Evolutionary conservation across 2,329 filamentous ascomycete species (phyloP).

Genomic region (Xylariaceae sp.): DNA sequence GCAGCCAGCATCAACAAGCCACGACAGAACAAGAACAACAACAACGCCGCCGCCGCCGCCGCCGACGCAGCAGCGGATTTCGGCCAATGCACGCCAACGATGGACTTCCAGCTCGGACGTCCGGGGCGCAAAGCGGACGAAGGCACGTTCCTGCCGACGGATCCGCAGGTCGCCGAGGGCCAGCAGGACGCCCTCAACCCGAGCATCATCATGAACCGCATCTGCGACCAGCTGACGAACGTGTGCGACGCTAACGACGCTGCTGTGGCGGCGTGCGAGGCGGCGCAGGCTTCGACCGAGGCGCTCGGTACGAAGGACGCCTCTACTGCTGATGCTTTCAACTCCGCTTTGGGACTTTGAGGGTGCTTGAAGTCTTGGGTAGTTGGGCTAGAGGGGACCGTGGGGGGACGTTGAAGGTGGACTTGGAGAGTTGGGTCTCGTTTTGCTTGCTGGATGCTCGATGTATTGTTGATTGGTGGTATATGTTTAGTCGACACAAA

Average conservation of each 20-base stretch:
- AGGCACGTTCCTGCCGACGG: conserved; percentile 65
- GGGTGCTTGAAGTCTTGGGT: too few species aligned
- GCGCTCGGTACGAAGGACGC: conserved; percentile 56
- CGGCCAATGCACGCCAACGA: conserved; percentile 56
- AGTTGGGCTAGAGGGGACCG: too few species aligned
- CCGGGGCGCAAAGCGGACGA: conserved; percentile 56
- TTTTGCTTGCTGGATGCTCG: too few species aligned
- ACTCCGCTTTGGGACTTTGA: conserved; percentile 49
- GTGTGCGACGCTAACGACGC: conserved; percentile 64
- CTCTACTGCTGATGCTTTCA: conserved; percentile 57
- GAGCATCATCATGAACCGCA: conserved; percentile 68
- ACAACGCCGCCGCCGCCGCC: conserved; percentile 32
- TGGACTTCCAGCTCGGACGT: conserved; percentile 63
- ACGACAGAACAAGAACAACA: conserved; percentile 27
- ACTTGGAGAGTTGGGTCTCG: too few species aligned
- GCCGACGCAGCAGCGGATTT: conserved; percentile 51
- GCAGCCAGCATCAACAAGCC: conserved; percentile 17
- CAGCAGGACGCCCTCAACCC: conserved; percentile 66
- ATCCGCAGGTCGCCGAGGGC: conserved; percentile 60
- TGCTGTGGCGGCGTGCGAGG: conserved; percentile 55
- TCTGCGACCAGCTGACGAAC: conserved; percentile 67
- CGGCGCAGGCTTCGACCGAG: conserved; percentile 57
- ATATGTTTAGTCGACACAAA: too few species aligned
- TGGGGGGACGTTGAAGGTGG: not conserved
- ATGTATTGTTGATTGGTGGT: too few species aligned